Base-by-base conservation (phyloP, 176 grass and related monocot genomes). In the Cocos nucifera region DNA sequence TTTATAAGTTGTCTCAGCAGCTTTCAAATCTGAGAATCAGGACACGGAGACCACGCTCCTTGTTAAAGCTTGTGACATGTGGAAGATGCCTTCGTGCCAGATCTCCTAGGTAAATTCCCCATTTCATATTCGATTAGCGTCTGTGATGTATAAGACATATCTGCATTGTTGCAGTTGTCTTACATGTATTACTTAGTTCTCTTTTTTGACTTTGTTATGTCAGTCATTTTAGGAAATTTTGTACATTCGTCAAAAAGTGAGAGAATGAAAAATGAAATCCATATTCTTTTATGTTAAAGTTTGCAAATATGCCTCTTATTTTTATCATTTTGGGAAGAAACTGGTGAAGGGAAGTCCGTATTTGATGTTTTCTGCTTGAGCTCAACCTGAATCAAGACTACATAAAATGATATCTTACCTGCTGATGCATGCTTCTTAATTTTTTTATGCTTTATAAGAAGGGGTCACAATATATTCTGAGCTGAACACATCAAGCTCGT, bases 11-110 rank as follows among this genome's bases (percentile, higher is more conserved):
- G 56, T 72, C 28, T 3, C 57, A 57, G 28, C 73, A 82, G 61
- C 79, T 64, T 15, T 61, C 54, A 21, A 72, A 61, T 21, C 35
- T 62, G 21, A 72, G 67, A 58, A 67, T 76, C 4, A 66, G 73
- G 54, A 39, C 50, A 19, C 51, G 66, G 61, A 72, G 29, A 35
- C 24, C 60, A 20, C 27, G 49, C 12, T 51, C 67, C 17, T 39
- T 82, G 6, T 54, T 57, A 14, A 82, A 71, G 69, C 54, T 74
- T 6, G 61, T 63, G 4, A 19, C 65, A 50, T 82, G 74, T 55
- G 61, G 73, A 71, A 77, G 73, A 60, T 82, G 79, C 51, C 59
- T 82, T 55, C 64, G 49, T 50, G 64, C 55, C 19, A 63, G 61
- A 71, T 66, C 73, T 25, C 79, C 79, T 14, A 59, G 62, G 55